These are phyloP conservation scores for Pisolithus albus DNA, from an alignment of 768 basidiomycete genomes.

Conservation along the genomic window DNA sequence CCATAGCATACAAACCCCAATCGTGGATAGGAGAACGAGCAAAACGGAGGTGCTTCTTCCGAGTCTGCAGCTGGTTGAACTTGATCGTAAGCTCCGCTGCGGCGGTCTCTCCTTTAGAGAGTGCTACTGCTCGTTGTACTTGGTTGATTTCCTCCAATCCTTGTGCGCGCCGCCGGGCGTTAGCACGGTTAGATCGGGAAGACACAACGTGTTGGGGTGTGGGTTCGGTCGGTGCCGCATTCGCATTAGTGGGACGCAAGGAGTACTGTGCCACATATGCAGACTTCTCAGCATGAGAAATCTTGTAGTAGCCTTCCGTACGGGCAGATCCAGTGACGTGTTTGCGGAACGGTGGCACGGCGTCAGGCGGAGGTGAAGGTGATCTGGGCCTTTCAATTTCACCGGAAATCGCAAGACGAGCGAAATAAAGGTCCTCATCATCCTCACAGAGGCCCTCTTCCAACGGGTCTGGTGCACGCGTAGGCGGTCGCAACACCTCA, in stretches of 20 bases:
- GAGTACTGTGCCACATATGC: slow-evolving; percentile 89
- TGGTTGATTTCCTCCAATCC: slow-evolving; percentile 94
- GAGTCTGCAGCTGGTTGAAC: slow-evolving; percentile 96
- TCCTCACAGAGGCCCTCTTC: slow-evolving; percentile 63
- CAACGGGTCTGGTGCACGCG: slow-evolving; percentile 47
- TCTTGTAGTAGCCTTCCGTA: slow-evolving; percentile 94
- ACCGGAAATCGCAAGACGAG: slow-evolving; percentile 34
- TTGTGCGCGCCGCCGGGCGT: slow-evolving; percentile 83
- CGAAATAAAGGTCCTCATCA: slow-evolving; percentile 85
- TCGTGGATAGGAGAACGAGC: slow-evolving; percentile 94
- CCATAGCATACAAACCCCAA: slow-evolving; percentile 98
- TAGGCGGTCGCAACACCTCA: slow-evolving; percentile 32
- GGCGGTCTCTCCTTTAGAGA: slow-evolving; percentile 69
- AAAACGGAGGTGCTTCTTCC: slow-evolving; percentile 97
- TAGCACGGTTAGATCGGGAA: slow-evolving; percentile 86
- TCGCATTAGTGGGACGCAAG: slow-evolving; percentile 43
- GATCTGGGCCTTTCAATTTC: slow-evolving; percentile 19
- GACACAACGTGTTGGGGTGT: slow-evolving; percentile 55
- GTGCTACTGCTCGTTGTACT: slow-evolving; percentile 70
- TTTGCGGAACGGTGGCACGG: slow-evolving; percentile 54
- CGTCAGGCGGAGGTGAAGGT: slow-evolving; percentile 31
- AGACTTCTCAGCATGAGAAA: slow-evolving; percentile 86
- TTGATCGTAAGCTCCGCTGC: slow-evolving; percentile 77
- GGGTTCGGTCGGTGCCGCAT: slow-evolving; percentile 36
- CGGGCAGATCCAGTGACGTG: slow-evolving; percentile 84